A percentile compares a stretch with the other conserved stretches of the same genome.
These are phyloP conservation scores for Mycena galopus DNA, from an alignment of 768 basidiomycete genomes.

Conservation along the genomic window DNA sequence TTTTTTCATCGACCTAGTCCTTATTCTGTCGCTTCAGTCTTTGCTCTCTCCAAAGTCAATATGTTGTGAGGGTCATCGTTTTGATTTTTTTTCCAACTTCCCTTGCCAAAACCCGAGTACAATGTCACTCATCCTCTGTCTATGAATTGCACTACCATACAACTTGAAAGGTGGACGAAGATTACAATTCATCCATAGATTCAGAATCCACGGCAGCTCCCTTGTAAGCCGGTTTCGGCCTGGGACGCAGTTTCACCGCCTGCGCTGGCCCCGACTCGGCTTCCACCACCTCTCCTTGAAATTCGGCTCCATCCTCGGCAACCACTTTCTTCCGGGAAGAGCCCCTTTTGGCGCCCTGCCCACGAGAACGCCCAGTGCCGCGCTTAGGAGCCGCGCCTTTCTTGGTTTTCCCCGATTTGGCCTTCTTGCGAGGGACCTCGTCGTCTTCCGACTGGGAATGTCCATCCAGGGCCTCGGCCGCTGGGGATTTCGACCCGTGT, in stretches of 20 bases:
- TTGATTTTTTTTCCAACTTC: too few species aligned
- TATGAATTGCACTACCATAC: too few species aligned
- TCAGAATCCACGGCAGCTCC: not conserved
- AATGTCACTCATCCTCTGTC: too few species aligned
- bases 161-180: too few species aligned
- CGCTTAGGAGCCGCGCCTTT: not conserved
- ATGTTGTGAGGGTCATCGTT: too few species aligned
- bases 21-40: too few species aligned
- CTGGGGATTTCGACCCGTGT: slow-evolving; percentile 42
- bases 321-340: slow-evolving; percentile 34
- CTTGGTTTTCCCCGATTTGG: slow-evolving; percentile 26
- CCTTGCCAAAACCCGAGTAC: too few species aligned
- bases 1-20: not conserved
- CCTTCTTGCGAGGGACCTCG: slow-evolving; percentile 33
- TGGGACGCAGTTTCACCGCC: slow-evolving; percentile 54
- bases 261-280: slow-evolving; percentile 43
- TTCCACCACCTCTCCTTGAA: slow-evolving; percentile 42
- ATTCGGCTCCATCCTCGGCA: slow-evolving; percentile 43
- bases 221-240: slow-evolving; percentile 49
- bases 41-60: too few species aligned
- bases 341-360: slow-evolving; percentile 33
- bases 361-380: slow-evolving; percentile 8
- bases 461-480: slow-evolving; percentile 26
- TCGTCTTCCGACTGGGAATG: slow-evolving; percentile 42
- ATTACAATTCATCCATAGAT: slow-evolving; percentile 4